Evolutionary conservation across 495 filamentous ascomycete genomes (phyloP).

Genomic region (Aspergillus kassunensis): DNA sequence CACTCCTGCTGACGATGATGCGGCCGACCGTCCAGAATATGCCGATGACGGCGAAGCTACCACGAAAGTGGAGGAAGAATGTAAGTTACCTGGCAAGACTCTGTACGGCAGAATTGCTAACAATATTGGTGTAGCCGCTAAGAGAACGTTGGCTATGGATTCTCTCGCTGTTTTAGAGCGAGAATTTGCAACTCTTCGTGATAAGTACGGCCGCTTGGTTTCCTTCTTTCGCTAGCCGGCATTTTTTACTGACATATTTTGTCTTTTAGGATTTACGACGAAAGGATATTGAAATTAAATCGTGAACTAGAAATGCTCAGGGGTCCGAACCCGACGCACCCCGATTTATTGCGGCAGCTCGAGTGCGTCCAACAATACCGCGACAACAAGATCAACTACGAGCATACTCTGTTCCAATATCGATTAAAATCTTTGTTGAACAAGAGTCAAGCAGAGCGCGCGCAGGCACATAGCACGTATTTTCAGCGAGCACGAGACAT

Average conservation of each 20-base stretch:
- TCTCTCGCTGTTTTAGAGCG: slow-evolving; percentile 73
- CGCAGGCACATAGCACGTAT: slow-evolving; percentile 80
- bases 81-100: slow-evolving; percentile 43
- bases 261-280: slow-evolving; percentile 76
- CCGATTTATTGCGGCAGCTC: slow-evolving; percentile 81
- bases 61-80: slow-evolving; percentile 59
- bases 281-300: slow-evolving; percentile 74
- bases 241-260: too few relatives aligned
- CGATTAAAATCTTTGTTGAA: slow-evolving; percentile 66
- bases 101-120: background rate
- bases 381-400: slow-evolving; percentile 72
- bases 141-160: slow-evolving; percentile 77
- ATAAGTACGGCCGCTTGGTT: slow-evolving; percentile 58
- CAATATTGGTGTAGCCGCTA: slow-evolving; percentile 53
- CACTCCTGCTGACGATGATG: slow-evolving; percentile 43
- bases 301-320: slow-evolving; percentile 79
- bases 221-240: too few relatives aligned
- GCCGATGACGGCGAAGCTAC: slow-evolving; percentile 37
- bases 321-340: slow-evolving; percentile 74
- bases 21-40: slow-evolving; percentile 39
- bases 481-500: slow-evolving; percentile 78
- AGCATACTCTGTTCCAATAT: slow-evolving; percentile 66
- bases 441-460: slow-evolving; percentile 71
- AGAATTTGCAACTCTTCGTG: slow-evolving; percentile 78
- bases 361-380: slow-evolving; percentile 76